phyloP scores from a whole-genome alignment of 1,284 basidiomycete genomes.

The Tilletia horrida region DNA sequence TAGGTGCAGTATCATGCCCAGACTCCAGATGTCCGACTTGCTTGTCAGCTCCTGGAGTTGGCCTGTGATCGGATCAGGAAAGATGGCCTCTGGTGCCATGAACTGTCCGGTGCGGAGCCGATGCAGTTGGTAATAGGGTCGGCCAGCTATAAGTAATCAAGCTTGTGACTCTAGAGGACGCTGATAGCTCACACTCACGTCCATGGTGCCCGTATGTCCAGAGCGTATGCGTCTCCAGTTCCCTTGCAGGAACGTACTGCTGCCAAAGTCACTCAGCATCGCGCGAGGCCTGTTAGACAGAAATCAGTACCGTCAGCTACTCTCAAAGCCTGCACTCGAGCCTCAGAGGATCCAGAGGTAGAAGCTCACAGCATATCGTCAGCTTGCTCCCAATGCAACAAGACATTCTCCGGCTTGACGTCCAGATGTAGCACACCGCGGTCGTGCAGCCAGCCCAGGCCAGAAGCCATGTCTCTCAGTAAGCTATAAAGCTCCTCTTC shows the following conservation, averaged over 20 bases:
- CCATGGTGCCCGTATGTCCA: conserved; percentile 88
- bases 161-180: too few relatives aligned
- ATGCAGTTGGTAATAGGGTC: not conserved
- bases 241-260: conserved; percentile 60
- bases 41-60: conserved; percentile 71
- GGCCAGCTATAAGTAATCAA: too few relatives aligned
- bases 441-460: conserved; percentile 47
- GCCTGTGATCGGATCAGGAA: conserved; percentile 58
- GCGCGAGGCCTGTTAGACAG: conserved; percentile 58
- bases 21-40: conserved; percentile 64
- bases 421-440: conserved; percentile 74
- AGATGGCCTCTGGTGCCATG: conserved; percentile 73
- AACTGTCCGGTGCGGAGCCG: conserved; percentile 30
- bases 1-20: conserved; percentile 86
- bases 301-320: conserved; percentile 8
- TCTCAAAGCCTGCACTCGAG: too few relatives aligned
- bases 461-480: conserved; percentile 42
- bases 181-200: conserved; percentile 38
- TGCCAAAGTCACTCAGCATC: conserved; percentile 90
- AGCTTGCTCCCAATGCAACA: conserved; percentile 80
- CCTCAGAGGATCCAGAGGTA: too few relatives aligned
- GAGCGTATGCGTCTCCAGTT: conserved; percentile 57
- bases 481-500: conserved; percentile 47
- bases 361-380: conserved; percentile 64
- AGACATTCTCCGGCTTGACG: conserved; percentile 85